A percentile compares a stretch with the other conserved stretches of the same genome.
Evolutionary conservation across 768 basidiomycete species (phyloP).

Genomic region (Amanita brunnescens): DNA sequence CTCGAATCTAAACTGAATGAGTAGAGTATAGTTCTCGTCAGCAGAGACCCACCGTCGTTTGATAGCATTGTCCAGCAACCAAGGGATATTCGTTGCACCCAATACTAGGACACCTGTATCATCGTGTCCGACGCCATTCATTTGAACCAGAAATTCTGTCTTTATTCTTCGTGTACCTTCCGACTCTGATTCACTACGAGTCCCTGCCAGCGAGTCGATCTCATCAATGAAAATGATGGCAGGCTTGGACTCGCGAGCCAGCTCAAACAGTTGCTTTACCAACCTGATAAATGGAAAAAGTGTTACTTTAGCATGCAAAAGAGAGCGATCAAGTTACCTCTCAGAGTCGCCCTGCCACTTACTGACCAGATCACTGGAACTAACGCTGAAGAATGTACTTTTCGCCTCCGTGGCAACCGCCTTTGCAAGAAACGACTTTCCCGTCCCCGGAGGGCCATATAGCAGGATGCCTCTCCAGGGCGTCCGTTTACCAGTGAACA

Average conservation of each 20-base stretch:
- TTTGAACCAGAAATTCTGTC: conserved; percentile 96
- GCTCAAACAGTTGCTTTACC: conserved; percentile 92
- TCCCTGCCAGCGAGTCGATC: conserved; percentile 92
- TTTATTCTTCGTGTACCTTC: conserved; percentile 97
- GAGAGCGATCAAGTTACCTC: conserved; percentile 43
- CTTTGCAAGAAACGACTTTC: conserved; percentile 94
- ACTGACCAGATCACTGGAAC: conserved; percentile 90
- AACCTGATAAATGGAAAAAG: conserved; percentile 38
- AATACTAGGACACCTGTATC: conserved; percentile 94
- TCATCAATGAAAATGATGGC: conserved; percentile 99
- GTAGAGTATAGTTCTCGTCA: not conserved
- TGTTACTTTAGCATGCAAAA: not conserved
- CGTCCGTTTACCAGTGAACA: conserved; percentile 97
- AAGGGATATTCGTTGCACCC: conserved; percentile 97
- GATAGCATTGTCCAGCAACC: conserved; percentile 96
- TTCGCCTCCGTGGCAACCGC: conserved; percentile 99
- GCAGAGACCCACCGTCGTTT: conserved; percentile 66
- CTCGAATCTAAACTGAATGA: conserved; percentile 57
- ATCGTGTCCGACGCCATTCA: conserved; percentile 98
- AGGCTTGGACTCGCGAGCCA: conserved; percentile 94
- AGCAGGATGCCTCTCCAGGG: conserved; percentile 95
- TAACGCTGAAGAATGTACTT: conserved; percentile 97
- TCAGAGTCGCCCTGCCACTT: conserved; percentile 99
- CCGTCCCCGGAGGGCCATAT: conserved; percentile 97
- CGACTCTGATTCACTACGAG: conserved; percentile 93